phyloP scores from a whole-genome alignment of 2,329 filamentous ascomycete species.

The Aspergillus terreus region DNA sequence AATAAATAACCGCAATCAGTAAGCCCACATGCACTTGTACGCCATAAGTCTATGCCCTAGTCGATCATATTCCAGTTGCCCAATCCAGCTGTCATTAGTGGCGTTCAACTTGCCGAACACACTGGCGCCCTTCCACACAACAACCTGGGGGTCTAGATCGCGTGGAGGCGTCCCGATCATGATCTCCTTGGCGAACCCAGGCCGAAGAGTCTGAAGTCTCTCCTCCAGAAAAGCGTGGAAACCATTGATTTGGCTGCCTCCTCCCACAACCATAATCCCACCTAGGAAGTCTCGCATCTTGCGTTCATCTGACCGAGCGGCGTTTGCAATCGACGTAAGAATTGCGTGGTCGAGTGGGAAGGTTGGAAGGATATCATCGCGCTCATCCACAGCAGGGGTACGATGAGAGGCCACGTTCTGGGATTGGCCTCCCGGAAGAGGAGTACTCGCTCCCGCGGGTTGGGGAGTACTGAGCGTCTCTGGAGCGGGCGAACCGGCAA shows the following conservation, averaged over 20 bases:
- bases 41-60: conserved; percentile 77
- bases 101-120: conserved; percentile 84
- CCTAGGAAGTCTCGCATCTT: conserved; percentile 87
- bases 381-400: conserved; percentile 52
- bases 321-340: conserved; percentile 81
- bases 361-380: conserved; percentile 76
- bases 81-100: conserved; percentile 95
- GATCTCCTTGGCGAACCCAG: conserved; percentile 63
- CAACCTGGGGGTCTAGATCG: conserved; percentile 95
- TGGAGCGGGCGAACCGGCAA: conserved; percentile 81
- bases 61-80: conserved; percentile 79
- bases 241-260: conserved; percentile 74
- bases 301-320: conserved; percentile 83
- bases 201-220: conserved; percentile 63
- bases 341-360: conserved; percentile 87
- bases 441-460: conserved; percentile 42
- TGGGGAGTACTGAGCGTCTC: conserved; percentile 69
- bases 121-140: conserved; percentile 95
- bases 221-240: conserved; percentile 83
- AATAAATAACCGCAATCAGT: conserved; percentile 31
- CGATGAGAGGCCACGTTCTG: conserved; percentile 35
- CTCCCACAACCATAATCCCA: conserved; percentile 86
- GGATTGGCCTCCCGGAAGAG: conserved; percentile 29
- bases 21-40: conserved; percentile 70
- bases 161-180: conserved; percentile 69